Evolutionary conservation across 1,284 basidiomycete species (phyloP).

Genomic region (Porphyrellus sp.): DNA sequence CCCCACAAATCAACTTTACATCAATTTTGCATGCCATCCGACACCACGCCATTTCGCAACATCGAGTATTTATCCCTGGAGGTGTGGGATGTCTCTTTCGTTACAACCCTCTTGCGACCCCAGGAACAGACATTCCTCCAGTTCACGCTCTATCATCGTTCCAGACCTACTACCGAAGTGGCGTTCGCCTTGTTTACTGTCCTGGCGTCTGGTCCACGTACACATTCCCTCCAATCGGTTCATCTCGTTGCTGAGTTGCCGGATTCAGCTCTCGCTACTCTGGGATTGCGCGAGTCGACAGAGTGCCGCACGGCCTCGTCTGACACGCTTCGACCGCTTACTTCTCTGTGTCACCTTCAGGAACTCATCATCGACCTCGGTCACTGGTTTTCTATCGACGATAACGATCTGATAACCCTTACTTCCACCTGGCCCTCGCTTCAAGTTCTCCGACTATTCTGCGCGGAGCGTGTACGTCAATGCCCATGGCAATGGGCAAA

Average conservation of each 20-base stretch:
- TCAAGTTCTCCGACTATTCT: background rate
- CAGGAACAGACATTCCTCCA: slow-evolving; percentile 1
- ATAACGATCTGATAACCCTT: background rate
- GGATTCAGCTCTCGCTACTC: too few relatives aligned
- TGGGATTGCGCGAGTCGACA: background rate
- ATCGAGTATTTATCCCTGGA: background rate
- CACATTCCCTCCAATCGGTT: background rate
- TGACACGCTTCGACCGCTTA: background rate
- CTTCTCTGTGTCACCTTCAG: background rate
- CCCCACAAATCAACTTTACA: background rate
- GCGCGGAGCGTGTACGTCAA: background rate
- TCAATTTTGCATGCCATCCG: background rate
- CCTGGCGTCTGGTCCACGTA: background rate
- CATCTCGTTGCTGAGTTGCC: background rate
- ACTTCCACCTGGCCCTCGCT: background rate
- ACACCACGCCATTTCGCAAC: background rate
- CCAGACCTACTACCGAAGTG: background rate
- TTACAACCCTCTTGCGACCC: slow-evolving; percentile 1
- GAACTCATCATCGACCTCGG: background rate
- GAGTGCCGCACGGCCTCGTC: background rate
- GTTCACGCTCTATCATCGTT: background rate
- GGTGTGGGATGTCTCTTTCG: background rate
- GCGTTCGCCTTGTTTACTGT: background rate
- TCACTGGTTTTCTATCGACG: background rate
- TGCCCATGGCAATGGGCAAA: background rate